phyloP scores from a whole-genome alignment of 2,329 filamentous ascomycete species.

The Thelonectria blattea region DNA sequence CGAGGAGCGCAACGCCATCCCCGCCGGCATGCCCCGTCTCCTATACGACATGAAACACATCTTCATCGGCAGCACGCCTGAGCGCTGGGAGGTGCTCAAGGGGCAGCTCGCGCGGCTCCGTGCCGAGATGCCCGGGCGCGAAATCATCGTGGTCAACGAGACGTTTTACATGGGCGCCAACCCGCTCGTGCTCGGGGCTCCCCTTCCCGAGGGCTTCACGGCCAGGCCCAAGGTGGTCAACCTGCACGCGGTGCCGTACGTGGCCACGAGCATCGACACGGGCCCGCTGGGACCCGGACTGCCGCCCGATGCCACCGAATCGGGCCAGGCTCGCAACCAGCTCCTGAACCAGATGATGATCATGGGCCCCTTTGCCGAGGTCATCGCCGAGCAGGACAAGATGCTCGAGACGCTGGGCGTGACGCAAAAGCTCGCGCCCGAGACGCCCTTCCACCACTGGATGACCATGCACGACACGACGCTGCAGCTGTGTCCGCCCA shows the following conservation, averaged over 20 bases:
- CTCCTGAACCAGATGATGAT: constrained; percentile 35
- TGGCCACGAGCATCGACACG: constrained; percentile 45
- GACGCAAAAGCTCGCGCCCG: constrained; percentile 25
- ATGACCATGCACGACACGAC: constrained; percentile 40
- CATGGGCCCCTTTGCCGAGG: constrained; percentile 30
- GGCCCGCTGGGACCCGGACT: constrained; percentile 48
- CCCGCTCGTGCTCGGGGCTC: constrained; percentile 47
- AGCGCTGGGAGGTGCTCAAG: constrained; percentile 43
- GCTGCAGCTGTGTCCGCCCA: constrained; percentile 47
- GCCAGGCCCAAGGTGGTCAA: constrained; percentile 46
- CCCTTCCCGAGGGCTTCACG: constrained; percentile 46
- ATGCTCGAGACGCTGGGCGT: constrained; percentile 41
- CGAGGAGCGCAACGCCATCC: constrained; percentile 24
- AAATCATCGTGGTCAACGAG: constrained; percentile 54
- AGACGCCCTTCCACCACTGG: constrained; percentile 38
- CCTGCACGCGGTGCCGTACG: constrained; percentile 47
- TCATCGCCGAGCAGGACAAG: constrained; percentile 32
- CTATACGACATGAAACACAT: constrained; percentile 39
- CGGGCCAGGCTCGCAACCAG: constrained; percentile 44
- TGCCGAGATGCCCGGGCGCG: constrained; percentile 40
- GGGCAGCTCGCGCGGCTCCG: constrained; percentile 43
- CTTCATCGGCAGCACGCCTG: constrained; percentile 39
- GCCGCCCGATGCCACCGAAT: constrained; percentile 45
- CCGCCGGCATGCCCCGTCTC: constrained; percentile 36
- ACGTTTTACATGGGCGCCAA: constrained; percentile 44